Evolutionary conservation across 2,329 filamentous ascomycete species (phyloP).

Genomic region (Diaporthe vaccinii): DNA sequence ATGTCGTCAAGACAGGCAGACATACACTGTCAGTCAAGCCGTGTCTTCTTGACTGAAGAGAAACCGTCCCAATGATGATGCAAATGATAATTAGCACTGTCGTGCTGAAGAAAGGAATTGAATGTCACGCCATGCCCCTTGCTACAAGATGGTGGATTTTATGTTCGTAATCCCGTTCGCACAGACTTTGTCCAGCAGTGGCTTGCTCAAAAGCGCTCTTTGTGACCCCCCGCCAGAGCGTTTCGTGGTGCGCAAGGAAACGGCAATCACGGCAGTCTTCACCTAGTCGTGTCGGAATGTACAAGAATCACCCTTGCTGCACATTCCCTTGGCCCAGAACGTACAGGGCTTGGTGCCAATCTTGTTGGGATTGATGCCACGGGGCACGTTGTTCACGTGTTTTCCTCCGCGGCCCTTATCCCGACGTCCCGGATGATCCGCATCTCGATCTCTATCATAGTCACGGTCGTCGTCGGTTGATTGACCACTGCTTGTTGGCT

Average conservation of each 20-base stretch:
- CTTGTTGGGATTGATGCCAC: constrained; percentile 67
- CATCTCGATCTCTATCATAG: constrained; percentile 48
- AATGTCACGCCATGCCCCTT: neutral
- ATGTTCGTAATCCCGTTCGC: neutral
- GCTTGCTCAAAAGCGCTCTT: neutral
- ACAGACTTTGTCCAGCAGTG: neutral
- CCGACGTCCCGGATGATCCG: constrained; percentile 49
- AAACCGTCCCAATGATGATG: neutral
- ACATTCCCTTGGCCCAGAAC: constrained; percentile 79
- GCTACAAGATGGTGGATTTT: neutral
- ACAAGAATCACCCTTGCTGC: constrained; percentile 79
- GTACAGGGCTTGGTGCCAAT: constrained; percentile 78
- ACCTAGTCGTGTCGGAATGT: constrained; percentile 77
- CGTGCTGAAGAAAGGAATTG: neutral
- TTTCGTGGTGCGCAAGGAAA: neutral
- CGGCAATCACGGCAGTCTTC: neutral
- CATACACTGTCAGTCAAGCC: neutral
- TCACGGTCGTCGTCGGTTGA: constrained; percentile 45
- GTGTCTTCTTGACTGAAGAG: neutral
- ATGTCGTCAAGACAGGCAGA: neutral
- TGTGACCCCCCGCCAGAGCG: too few relatives aligned
- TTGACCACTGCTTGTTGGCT: constrained; percentile 42
- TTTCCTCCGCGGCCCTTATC: constrained; percentile 49
- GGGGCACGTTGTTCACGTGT: constrained; percentile 46
- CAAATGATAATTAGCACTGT: constrained; percentile 5